A percentile compares a stretch with the other conserved stretches of the same genome.
phyloP scores from a whole-genome alignment of 768 basidiomycete genomes.

The Pilatotrama ljubarskyi region DNA sequence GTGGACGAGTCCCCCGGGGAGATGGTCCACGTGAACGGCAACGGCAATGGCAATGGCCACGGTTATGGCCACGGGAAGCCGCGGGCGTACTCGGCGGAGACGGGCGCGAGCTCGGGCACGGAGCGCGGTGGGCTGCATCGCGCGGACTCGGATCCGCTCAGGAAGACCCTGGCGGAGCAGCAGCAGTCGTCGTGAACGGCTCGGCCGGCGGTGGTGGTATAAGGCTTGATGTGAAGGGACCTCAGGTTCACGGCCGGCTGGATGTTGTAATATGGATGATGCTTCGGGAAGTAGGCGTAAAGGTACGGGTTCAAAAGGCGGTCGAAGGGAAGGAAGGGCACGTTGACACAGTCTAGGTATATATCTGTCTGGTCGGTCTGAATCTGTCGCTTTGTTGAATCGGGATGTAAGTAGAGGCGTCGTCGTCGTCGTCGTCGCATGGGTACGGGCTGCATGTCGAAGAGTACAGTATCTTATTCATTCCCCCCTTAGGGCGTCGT shows the following conservation, averaged over 20 bases:
- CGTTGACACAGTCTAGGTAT: not conserved
- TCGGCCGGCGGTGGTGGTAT: not conserved
- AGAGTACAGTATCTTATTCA: not conserved
- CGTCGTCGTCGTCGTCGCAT: not conserved
- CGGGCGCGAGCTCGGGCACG: conserved; percentile 2
- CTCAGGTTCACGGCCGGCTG: not conserved
- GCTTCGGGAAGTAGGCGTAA: not conserved
- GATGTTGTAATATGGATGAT: not conserved
- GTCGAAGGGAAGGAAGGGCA: not conserved
- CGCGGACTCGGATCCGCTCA: conserved; percentile 24
- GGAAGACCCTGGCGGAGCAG: conserved; percentile 6
- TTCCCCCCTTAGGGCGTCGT: not conserved
- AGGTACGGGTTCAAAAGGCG: not conserved
- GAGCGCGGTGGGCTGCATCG: conserved; percentile 11
- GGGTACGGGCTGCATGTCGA: no score
- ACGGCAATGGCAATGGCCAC: not conserved
- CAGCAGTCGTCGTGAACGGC: not conserved
- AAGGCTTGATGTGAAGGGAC: not conserved
- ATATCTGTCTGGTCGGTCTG: no score
- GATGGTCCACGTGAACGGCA: conserved; percentile 1
- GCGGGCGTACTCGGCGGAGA: conserved; percentile 21
- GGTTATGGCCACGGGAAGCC: conserved; percentile 14
- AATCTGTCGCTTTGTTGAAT: not conserved
- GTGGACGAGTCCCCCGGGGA: not conserved
- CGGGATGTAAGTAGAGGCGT: not conserved